Evolutionary conservation across 768 basidiomycete genomes (phyloP), one percentile per base, ranked within the genome.

Genomic region (Kwoniella sp.): DNA sequence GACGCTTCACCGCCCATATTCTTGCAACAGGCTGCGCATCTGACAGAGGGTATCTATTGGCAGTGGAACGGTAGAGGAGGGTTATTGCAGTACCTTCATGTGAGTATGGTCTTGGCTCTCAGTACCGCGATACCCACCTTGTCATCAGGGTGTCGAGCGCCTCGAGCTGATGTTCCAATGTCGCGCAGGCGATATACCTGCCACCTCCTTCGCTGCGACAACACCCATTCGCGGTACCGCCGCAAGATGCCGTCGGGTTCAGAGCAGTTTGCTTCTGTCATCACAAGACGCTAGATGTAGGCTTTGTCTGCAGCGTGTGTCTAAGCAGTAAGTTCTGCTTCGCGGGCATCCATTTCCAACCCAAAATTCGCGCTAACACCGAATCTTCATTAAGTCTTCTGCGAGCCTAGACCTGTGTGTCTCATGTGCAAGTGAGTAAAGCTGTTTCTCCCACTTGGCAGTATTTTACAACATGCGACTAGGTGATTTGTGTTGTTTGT

Each of bases 251-350:
- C 74, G 89, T 98, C 63, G 96, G 98, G 79, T 95, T 98, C 76
- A 86, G 96, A 29, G 96, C 96, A 0, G 95, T 94, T 8, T 98
- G 95, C 77, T 98, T 99, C 83, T 99, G 96, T 82, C 96, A 98
- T 81, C 96, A 97, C 79, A 88, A 89, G 57, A 95, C 96, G 52
- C 86, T 98, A 44, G 95, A 98, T 77, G 86, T 98, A 57, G 96
- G 93, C 58, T 99, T 93, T 70, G 93, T 99, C 22, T 99, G 96
- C 78, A 95, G 92, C n/a, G 93, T 99, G 30, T 99, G 96, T 78
- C 81, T 99, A 29, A 95, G 92, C 26, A 98, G 94, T 96, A 70
- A 61, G 91, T 84, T 1, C 10, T 10, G 8, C 40, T 19, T n/a
- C n/a, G n/a, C n/a, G n/a, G n/a, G n/a, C n/a, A n/a, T n/a, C n/a